Base-by-base conservation (phyloP, 2,329 filamentous ascomycete genomes). In the Nannizzia gypsea region DNA sequence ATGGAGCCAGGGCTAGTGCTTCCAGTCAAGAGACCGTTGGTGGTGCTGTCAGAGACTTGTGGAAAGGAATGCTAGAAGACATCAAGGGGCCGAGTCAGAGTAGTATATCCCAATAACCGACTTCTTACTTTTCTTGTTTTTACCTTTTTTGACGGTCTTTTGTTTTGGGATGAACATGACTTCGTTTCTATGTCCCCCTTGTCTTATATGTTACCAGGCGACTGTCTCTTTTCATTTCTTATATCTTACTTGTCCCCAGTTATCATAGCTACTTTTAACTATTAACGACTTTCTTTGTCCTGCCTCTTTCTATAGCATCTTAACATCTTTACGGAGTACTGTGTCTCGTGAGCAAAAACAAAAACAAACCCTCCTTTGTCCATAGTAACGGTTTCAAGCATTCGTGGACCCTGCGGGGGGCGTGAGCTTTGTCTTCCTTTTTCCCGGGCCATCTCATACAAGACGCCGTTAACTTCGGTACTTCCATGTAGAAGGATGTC, bases 21-120 rank as follows among this genome's bases (percentile, higher is more conserved):
- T 63, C 66, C 59, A 70, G 72, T 11, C 72, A 73, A 52, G 71
- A 73, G 62, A 72, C 71, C 22, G 68, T 74, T 15, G 72, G 74
- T 66, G 70, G 59, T 9, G 44, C 63, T 15, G 64, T 75, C 28
- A 75, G 71, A 63, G 73, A 75, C 67, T 65, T 80, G 40, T 80
- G 76, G 76, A 70, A 64, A 46, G 77, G 75, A 15, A 70, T 81
- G 59, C 66, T 81, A 11, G 79, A 81, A 48, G 80, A 81, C 65
- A 63, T 81, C 24, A 64, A 78, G 48, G 76, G 76, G n/a, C 42
- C 62, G n/a, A 64, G 60, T 50, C 58, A 59, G 57, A 60, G 42
- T 58, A 58, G 26, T 48, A 34, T 58, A 34, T 36, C 56, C 28
- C 38, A 42, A 34, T 58, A 48, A 48, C 36, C 56, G 38, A 8